Evolutionary conservation across 148 eudicot species (phyloP), one percentile per base, ranked within the genome.

Genomic region (Limonium bicolor): DNA sequence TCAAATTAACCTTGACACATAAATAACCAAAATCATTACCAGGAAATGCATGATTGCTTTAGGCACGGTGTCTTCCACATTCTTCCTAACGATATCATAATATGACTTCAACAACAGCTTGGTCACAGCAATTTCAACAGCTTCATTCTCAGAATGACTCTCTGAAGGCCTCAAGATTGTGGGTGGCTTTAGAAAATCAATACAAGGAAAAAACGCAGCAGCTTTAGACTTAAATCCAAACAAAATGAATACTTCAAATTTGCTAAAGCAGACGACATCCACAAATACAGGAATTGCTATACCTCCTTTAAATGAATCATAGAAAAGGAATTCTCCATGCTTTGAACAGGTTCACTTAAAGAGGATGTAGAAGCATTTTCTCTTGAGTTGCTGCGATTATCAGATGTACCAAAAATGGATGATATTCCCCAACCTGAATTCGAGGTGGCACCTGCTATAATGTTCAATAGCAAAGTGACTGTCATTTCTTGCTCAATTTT

Each of bases 11-110:
- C n/a, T n/a, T n/a, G n/a, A n/a, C n/a, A n/a, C n/a, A n/a, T 6
- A 24, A 18, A 18, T 21, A 4, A 7, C 8, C 7, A n/a, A 17
- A 8, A 44, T 41, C 44, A 53, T 78, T 71, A 92, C 99, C 88
- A 92, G 73, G 59, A 92, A 92, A 66, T 92, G 99, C 99, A 92
- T 92, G 52, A 92, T 85, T 38, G 99, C 95, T 68, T 92, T 92
- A 15, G 99, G 99, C 16, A 92, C 76, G 44, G 69, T 61, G 65
- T 92, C 95, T 70, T 85, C 86, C 32, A 92, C 67, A 58, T 92
- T 92, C 71, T 92, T 92, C 55, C 95, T 70, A 12, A 92, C 95
- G 39, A 92, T 81, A 54, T 85, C 99, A 56, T 78, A 92, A 51
- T 92, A 92, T 20, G 99, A 92, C 65, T 74, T 78, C 71, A 92